These are phyloP conservation scores for Linanthus parryae DNA, from an alignment of 148 eudicot species.

Conservation along the genomic window DNA sequence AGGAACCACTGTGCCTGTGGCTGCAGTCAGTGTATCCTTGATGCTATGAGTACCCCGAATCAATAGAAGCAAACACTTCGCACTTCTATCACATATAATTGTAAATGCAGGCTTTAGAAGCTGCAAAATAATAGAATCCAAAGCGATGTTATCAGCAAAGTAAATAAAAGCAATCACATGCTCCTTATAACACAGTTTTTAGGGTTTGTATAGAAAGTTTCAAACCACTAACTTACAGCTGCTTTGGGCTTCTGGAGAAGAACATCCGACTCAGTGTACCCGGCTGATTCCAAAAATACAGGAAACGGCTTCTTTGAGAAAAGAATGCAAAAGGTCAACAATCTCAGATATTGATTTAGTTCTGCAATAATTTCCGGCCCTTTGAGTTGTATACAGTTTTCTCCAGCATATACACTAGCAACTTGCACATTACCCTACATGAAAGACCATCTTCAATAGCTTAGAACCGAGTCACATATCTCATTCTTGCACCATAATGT, in stretches of 20 bases:
- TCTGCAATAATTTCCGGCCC: slow-evolving; percentile 61
- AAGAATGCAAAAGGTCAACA: slow-evolving; percentile 67
- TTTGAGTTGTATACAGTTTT: slow-evolving; percentile 54
- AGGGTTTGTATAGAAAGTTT: neutral
- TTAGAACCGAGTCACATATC: no score
- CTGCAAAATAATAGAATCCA: no score
- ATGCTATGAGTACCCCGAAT: slow-evolving; percentile 98
- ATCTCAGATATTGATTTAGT: slow-evolving; percentile 51
- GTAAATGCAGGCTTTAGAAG: slow-evolving; percentile 96
- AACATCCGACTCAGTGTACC: slow-evolving; percentile 53
- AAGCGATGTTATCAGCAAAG: no score
- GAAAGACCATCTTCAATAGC: no score
- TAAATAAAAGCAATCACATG: no score
- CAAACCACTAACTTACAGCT: slow-evolving; percentile 45
- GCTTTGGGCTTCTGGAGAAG: slow-evolving; percentile 97
- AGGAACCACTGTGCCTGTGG: slow-evolving; percentile 91
- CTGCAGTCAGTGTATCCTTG: slow-evolving; percentile 93
- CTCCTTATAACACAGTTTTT: no score
- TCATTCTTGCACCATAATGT: no score
- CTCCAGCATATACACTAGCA: slow-evolving; percentile 83
- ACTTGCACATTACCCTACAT: slow-evolving; percentile 82
- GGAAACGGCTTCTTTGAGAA: slow-evolving; percentile 97
- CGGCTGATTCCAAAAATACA: slow-evolving; percentile 59
- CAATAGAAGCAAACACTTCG: slow-evolving; percentile 73
- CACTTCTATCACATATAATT: slow-evolving; percentile 57